Conservation (phyloP, 73 alveolate species). For the Tetrahymena elliotti region DNA sequence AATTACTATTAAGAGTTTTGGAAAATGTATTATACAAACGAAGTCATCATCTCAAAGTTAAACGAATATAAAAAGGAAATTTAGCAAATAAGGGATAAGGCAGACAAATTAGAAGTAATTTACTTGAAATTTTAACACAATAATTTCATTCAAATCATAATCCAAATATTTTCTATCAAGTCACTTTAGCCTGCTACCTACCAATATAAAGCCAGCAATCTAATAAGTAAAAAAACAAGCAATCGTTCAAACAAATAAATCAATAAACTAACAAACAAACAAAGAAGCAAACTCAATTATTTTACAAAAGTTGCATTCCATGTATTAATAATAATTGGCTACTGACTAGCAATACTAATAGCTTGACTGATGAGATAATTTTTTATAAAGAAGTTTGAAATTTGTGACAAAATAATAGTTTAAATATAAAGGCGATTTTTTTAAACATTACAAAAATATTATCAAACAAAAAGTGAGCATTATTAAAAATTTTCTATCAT, state of each 20-base stretch:
- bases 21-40: neutral
- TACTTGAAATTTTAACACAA: too few species aligned
- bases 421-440: neutral
- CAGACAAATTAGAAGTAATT: neutral
- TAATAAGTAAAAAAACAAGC: neutral
- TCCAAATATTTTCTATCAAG: neutral
- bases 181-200: neutral
- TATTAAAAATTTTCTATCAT: too few species aligned
- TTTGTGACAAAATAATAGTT: neutral
- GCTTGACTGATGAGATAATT: neutral
- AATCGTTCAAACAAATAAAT: neutral
- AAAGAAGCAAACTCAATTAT: too few species aligned
- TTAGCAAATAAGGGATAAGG: neutral
- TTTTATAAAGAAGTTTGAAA: neutral
- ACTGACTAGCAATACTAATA: neutral
- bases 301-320: neutral
- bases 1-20: neutral
- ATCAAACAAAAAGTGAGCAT: neutral
- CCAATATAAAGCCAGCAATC: neutral
- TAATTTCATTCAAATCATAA: too few species aligned
- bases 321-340: neutral
- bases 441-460: neutral
- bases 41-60: neutral
- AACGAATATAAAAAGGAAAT: neutral
- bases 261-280: too few species aligned